These are phyloP conservation scores for Polysphondylium violaceum DNA, from an alignment of 78 protist species.

Conservation along the genomic window DNA sequence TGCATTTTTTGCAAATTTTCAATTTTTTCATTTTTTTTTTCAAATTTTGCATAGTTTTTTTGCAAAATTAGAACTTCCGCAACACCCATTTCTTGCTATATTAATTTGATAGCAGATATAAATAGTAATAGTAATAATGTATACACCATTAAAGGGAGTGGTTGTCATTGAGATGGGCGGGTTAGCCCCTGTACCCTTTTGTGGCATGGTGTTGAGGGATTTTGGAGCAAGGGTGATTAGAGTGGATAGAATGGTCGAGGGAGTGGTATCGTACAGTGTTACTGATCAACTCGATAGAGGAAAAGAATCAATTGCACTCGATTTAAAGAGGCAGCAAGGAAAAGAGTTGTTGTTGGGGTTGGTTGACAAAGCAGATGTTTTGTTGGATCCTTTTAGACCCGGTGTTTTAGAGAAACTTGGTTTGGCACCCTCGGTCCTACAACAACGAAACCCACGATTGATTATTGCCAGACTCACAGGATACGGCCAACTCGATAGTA, in stretches of 20 bases:
- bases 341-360: not conserved
- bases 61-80: no score
- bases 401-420: slow-evolving; percentile 39
- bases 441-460: slow-evolving; percentile 28
- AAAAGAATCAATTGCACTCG: slow-evolving; percentile 74
- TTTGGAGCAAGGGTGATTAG: slow-evolving; percentile 90
- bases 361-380: slow-evolving; percentile 71
- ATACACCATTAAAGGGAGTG: slow-evolving; percentile 16
- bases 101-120: no score
- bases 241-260: slow-evolving; percentile 69
- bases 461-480: slow-evolving; percentile 88
- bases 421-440: not conserved
- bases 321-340: slow-evolving; percentile 54
- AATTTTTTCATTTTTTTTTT: no score
- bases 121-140: no score
- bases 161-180: slow-evolving; percentile 55
- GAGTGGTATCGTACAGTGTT: not conserved
- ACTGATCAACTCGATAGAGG: slow-evolving; percentile 74
- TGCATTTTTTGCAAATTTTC: no score
- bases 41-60: no score
- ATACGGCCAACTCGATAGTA: slow-evolving; percentile 87
- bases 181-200: slow-evolving; percentile 67
- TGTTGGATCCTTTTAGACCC: slow-evolving; percentile 83
- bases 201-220: slow-evolving; percentile 79
- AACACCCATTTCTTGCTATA: no score